Percentiles rank a stretch among this genome's conserved stretches.
These are phyloP conservation scores for Citeromyces nyonsensis DNA, from an alignment of 805 yeast species.

Conservation along the genomic window DNA sequence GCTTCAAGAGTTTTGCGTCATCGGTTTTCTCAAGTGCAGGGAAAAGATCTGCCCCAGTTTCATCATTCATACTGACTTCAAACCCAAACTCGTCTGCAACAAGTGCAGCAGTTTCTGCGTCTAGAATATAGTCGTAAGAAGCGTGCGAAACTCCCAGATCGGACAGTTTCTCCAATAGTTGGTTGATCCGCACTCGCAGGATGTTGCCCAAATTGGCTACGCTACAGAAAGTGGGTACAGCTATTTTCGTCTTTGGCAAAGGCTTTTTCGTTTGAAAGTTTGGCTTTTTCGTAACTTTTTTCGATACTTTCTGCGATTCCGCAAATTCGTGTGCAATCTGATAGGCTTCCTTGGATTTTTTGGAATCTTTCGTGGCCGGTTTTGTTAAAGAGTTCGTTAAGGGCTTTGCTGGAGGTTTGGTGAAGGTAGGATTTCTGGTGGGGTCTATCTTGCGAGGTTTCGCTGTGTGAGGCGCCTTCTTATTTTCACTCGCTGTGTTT, in stretches of 20 bases:
- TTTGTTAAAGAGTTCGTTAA: too few species aligned
- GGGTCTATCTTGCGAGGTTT: too few species aligned
- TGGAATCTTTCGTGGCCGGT: too few species aligned
- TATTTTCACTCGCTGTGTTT: too few species aligned
- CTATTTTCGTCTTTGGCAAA: conserved; percentile 8
- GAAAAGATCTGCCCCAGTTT: conserved; percentile 42
- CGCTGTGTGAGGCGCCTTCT: too few species aligned
- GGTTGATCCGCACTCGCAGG: conserved; percentile 47
- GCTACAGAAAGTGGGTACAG: conserved; percentile 63
- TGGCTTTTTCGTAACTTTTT: not conserved
- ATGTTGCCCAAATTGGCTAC: conserved; percentile 68
- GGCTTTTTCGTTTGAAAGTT: not conserved
- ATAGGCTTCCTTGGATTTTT: conserved; percentile 1
- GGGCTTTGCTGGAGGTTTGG: too few species aligned
- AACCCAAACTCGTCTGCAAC: conserved; percentile 85
- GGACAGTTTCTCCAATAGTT: conserved; percentile 38
- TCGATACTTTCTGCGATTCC: not conserved
- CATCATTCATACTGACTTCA: conserved; percentile 39
- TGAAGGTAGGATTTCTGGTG: too few species aligned
- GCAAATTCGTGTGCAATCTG: conserved; percentile 3
- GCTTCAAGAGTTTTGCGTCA: conserved; percentile 22
- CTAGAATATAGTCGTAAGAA: conserved; percentile 68
- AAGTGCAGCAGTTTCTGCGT: conserved; percentile 71
- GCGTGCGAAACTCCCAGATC: conserved; percentile 59
- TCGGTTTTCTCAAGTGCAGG: conserved; percentile 38